phyloP scores from a whole-genome alignment of 1,284 basidiomycete genomes.

The Cryptococcus sp. region DNA sequence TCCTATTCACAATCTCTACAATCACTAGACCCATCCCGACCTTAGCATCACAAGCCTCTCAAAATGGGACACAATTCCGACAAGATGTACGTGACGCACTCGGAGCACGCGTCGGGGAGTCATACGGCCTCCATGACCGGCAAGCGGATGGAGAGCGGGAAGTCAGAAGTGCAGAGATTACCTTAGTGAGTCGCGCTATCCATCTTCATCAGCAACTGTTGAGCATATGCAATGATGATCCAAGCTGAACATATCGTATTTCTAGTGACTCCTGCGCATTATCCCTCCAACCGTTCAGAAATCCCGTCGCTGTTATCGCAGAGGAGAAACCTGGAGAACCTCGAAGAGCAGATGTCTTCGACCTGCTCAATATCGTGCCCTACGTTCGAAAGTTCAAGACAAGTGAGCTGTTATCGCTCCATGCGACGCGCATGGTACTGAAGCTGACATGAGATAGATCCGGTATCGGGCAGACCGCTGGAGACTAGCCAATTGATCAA shows the following conservation, averaged over 20 bases:
- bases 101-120: slow-evolving; percentile 51
- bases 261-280: slow-evolving; percentile 80
- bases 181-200: slow-evolving; percentile 46
- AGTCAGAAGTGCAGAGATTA: slow-evolving; percentile 48
- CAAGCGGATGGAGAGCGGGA: slow-evolving; percentile 42
- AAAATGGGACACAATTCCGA: slow-evolving; percentile 53
- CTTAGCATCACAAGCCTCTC: slow-evolving; percentile 5
- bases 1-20: background rate
- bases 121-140: slow-evolving; percentile 51
- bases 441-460: slow-evolving; percentile 66
- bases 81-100: slow-evolving; percentile 54
- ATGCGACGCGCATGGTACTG: slow-evolving; percentile 11
- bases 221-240: background rate
- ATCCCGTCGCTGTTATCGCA: slow-evolving; percentile 77
- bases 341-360: slow-evolving; percentile 61
- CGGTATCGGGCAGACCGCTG: slow-evolving; percentile 81
- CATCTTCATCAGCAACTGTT: background rate
- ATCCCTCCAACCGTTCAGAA: slow-evolving; percentile 84
- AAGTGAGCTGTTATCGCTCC: slow-evolving; percentile 61
- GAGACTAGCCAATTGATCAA: slow-evolving; percentile 78
- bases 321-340: slow-evolving; percentile 46
- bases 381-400: slow-evolving; percentile 68
- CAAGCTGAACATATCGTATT: background rate
- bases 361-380: slow-evolving; percentile 85
- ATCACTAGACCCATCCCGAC: background rate